phyloP scores from a whole-genome alignment of 148 eudicot species.

The Oxyria digyna region DNA sequence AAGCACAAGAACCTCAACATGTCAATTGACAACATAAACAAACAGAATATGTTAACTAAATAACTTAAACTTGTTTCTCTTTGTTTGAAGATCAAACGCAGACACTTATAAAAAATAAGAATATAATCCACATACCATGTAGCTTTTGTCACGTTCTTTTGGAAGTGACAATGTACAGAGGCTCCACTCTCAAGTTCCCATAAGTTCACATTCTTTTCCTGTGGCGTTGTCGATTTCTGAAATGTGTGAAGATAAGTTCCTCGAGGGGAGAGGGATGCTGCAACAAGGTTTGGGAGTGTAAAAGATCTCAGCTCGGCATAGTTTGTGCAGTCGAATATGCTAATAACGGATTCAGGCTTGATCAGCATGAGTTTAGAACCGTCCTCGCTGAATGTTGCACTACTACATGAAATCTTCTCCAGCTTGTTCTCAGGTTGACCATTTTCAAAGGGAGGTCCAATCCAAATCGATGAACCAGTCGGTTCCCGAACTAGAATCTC shows the following conservation, averaged over 20 bases:
- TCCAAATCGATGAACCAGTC: slow-evolving; percentile 60
- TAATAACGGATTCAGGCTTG: slow-evolving; percentile 41
- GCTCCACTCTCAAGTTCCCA: slow-evolving; percentile 64
- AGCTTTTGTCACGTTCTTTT: slow-evolving; percentile 72
- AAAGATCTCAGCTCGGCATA: slow-evolving; percentile 50
- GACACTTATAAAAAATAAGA: background rate
- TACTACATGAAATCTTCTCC: slow-evolving; percentile 46
- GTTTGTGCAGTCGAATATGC: slow-evolving; percentile 53
- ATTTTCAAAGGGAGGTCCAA: slow-evolving; percentile 67
- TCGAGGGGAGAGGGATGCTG: slow-evolving; percentile 57
- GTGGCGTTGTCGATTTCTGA: slow-evolving; percentile 60
- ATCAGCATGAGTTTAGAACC: slow-evolving; percentile 69
- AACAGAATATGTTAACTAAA: background rate
- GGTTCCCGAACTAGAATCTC: slow-evolving; percentile 71
- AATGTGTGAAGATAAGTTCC: slow-evolving; percentile 88
- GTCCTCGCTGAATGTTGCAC: slow-evolving; percentile 68
- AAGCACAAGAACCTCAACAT: background rate
- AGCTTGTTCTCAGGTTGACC: slow-evolving; percentile 56
- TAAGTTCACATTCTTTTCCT: slow-evolving; percentile 69
- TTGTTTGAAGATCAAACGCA: background rate
- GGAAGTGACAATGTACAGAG: slow-evolving; percentile 42
- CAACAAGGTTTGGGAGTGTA: slow-evolving; percentile 44
- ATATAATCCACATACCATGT: slow-evolving; percentile 41
- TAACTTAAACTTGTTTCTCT: background rate
- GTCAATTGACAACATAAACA: background rate